A percentile compares a stretch with the other conserved stretches of the same genome.
Conservation (phyloP, 192 early-diverging fungal species). For the Coemansia javaensis region DNA sequence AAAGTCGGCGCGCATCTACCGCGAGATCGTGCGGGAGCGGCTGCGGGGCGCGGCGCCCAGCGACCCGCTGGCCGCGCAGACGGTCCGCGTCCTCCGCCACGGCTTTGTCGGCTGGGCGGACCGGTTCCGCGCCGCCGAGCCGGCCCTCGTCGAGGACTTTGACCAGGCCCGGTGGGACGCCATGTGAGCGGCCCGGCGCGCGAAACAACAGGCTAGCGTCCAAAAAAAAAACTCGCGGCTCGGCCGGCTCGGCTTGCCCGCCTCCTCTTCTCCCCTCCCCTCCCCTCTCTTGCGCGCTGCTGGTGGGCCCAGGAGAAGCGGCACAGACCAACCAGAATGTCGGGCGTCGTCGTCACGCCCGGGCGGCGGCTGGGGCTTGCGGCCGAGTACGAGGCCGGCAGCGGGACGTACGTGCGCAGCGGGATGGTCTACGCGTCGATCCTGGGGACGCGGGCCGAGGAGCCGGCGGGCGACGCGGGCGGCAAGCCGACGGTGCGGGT, state of each 20-base stretch:
- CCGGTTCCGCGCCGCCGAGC: slow-evolving; percentile 51
- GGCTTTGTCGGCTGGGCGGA: slow-evolving; percentile 66
- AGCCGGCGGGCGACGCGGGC: not conserved
- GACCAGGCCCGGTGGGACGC: slow-evolving; percentile 50
- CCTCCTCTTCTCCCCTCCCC: too few relatives aligned
- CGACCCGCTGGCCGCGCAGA: slow-evolving; percentile 20
- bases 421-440: slow-evolving; percentile 65
- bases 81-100: slow-evolving; percentile 58
- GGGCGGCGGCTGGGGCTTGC: slow-evolving; percentile 72
- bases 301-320: too few relatives aligned
- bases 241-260: too few relatives aligned
- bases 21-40: slow-evolving; percentile 35
- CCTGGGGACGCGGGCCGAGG: slow-evolving; percentile 27
- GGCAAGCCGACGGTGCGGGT: slow-evolving; percentile 51
- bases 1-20: slow-evolving; percentile 64
- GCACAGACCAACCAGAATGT: too few relatives aligned
- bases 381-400: slow-evolving; percentile 61
- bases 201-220: too few relatives aligned
- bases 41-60: slow-evolving; percentile 5
- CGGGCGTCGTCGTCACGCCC: slow-evolving; percentile 61
- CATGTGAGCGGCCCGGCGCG: too few relatives aligned
- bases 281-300: too few relatives aligned
- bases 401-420: slow-evolving; percentile 67
- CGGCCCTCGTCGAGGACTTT: slow-evolving; percentile 58
- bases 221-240: too few relatives aligned